Conservation (phyloP, 208 protist genomes). For the Leptomonas seymouri region DNA sequence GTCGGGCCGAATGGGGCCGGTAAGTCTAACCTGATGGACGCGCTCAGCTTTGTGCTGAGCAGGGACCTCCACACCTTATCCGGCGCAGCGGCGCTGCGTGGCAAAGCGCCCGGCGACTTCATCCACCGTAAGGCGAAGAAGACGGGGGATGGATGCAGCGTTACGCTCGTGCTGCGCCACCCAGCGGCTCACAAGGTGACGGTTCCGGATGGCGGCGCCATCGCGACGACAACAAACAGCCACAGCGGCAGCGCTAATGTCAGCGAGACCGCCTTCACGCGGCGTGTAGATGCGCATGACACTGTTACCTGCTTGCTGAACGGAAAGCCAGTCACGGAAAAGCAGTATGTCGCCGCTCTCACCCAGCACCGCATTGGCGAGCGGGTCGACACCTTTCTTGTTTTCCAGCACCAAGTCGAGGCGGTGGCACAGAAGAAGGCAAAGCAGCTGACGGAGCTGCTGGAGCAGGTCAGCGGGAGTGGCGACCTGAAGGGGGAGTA, state of each 20-base stretch:
- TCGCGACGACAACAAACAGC: constrained; percentile 4
- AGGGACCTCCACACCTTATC: constrained; percentile 38
- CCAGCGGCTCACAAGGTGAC: constrained; percentile 1
- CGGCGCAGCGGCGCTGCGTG: constrained; percentile 70
- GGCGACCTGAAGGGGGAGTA: constrained; percentile 95
- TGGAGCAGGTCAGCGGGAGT: constrained; percentile 97
- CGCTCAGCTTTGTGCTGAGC: constrained; percentile 98
- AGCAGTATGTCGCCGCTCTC: constrained; percentile 88
- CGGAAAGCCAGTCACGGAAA: constrained; percentile 62
- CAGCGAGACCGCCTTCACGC: constrained; percentile 80
- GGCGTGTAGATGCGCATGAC: constrained; percentile 66
- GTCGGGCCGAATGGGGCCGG: constrained; percentile 99
- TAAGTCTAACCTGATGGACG: constrained; percentile 99
- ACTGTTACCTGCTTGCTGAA: constrained; percentile 78
- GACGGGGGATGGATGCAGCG: constrained; percentile 51
- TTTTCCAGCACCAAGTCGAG: constrained; percentile 98
- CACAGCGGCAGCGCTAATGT: constrained; percentile 1
- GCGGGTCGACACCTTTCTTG: constrained; percentile 95
- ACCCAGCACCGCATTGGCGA: constrained; percentile 77
- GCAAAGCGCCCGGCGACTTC: constrained; percentile 87
- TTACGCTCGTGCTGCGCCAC: constrained; percentile 84
- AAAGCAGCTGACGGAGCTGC: constrained; percentile 95
- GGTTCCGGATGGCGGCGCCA: constrained; percentile 6
- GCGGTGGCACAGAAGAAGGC: constrained; percentile 94
- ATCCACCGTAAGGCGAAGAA: constrained; percentile 82